phyloP scores from a whole-genome alignment of 495 filamentous ascomycete species.

The Hypoxylon intermedium region DNA sequence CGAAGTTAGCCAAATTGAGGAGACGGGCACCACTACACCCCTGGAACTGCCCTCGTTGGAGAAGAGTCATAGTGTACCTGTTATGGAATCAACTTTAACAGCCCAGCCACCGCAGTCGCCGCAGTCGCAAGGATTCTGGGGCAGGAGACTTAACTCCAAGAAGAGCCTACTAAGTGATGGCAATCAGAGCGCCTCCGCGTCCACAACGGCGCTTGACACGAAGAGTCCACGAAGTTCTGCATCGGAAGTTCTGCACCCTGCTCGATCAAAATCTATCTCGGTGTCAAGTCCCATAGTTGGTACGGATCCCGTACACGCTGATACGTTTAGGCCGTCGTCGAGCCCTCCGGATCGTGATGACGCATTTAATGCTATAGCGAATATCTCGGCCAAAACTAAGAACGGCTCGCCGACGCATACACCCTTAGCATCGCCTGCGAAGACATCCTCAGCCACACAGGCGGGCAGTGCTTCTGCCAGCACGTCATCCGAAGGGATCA shows the following conservation, averaged over 20 bases:
- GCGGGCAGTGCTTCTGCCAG: constrained; percentile 45
- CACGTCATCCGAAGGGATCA: constrained; percentile 46
- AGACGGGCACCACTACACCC: constrained; percentile 39
- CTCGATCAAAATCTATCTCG: constrained; percentile 63
- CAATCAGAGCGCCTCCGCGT: constrained; percentile 40
- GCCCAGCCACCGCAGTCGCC: constrained; percentile 22
- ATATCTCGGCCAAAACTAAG: constrained; percentile 67
- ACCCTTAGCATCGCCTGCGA: constrained; percentile 59
- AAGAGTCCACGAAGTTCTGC: constrained; percentile 38
- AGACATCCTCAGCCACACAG: constrained; percentile 40
- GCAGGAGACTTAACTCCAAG: constrained; percentile 49
- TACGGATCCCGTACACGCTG: constrained; percentile 41
- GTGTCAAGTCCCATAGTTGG: constrained; percentile 45
- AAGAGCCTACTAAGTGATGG: constrained; percentile 29
- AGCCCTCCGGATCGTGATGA: constrained; percentile 56
- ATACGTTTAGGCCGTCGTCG: constrained; percentile 41
- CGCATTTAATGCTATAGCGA: constrained; percentile 69
- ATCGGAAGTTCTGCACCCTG: constrained; percentile 44
- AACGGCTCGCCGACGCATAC: constrained; percentile 63
- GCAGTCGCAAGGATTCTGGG: constrained; percentile 48
- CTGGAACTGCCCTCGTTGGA: constrained; percentile 58
- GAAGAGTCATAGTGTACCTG: constrained; percentile 65
- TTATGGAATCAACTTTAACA: constrained; percentile 36
- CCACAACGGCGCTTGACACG: constrained; percentile 50
- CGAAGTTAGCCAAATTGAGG: constrained; percentile 53